phyloP scores from a whole-genome alignment of 345 rosid genomes.

The Alliaria petiolata region DNA sequence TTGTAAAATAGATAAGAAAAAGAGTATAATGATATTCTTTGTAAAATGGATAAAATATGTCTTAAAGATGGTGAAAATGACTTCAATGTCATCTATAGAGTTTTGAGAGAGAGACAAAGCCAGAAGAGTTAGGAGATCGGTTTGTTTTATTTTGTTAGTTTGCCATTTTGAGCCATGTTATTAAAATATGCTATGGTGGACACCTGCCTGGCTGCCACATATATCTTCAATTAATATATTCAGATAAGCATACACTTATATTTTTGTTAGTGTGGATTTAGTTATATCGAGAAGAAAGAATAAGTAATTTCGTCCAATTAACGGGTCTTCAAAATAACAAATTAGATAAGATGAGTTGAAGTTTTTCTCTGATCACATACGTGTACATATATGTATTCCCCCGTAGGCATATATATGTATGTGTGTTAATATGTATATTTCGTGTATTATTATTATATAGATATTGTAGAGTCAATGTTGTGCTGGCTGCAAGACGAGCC shows the following conservation, averaged over 20 bases:
- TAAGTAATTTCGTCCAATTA: not conserved
- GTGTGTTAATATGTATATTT: not conserved
- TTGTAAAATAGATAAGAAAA: too few species aligned
- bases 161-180: constrained; percentile 2
- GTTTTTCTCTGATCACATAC: not conserved
- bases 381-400: constrained; percentile 4
- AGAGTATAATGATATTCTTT: too few species aligned
- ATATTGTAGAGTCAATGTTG: constrained; percentile 16
- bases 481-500: constrained; percentile 19
- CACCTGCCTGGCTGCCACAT: not conserved
- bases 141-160: not conserved
- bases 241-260: not conserved
- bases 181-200: not conserved
- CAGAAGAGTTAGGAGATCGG: not conserved
- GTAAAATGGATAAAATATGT: too few species aligned
- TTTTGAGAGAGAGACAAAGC: not conserved
- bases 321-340: not conserved
- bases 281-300: not conserved
- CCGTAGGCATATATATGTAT: not conserved
- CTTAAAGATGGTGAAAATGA: not conserved
- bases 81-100: constrained; percentile 4
- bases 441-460: not conserved
- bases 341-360: not conserved
- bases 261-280: not conserved
- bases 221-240: not conserved